Evolutionary conservation across 2,329 filamentous ascomycete genomes (phyloP).

Genomic region (Trichoderma endophyticum): DNA sequence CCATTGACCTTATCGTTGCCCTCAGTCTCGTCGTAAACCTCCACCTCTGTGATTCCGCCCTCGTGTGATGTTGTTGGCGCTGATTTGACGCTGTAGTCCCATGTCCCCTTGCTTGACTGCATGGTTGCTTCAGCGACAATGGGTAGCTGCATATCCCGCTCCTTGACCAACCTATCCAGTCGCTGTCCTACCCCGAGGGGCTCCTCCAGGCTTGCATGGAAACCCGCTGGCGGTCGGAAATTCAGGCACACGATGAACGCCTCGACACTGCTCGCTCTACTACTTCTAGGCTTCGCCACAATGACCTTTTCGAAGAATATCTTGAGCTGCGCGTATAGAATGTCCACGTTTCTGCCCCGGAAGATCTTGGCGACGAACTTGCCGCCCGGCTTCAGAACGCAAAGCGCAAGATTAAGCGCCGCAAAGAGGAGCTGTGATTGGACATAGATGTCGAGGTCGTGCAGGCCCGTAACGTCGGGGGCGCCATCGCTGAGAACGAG

Average conservation of each 20-base stretch:
- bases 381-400: constrained; percentile 86
- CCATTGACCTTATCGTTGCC: constrained; percentile 25
- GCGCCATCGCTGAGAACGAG: constrained; percentile 94
- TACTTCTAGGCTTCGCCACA: constrained; percentile 90
- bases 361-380: constrained; percentile 99
- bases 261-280: constrained; percentile 92
- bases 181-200: constrained; percentile 65
- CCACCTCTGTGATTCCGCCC: constrained; percentile 44
- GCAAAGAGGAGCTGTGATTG: constrained; percentile 94
- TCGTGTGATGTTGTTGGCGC: constrained; percentile 22
- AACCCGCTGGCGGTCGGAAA: constrained; percentile 75
- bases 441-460: constrained; percentile 97
- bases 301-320: constrained; percentile 81
- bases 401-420: constrained; percentile 87
- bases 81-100: constrained; percentile 34
- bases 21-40: constrained; percentile 45
- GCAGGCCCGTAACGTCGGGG: constrained; percentile 91
- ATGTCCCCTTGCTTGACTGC: constrained; percentile 46
- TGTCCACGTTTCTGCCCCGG: constrained; percentile 87
- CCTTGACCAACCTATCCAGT: constrained; percentile 48
- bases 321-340: constrained; percentile 90
- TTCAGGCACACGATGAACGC: constrained; percentile 94
- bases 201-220: constrained; percentile 70
- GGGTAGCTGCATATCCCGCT: constrained; percentile 40
- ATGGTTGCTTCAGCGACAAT: constrained; percentile 41